Percentiles rank a stretch among this genome's conserved stretches.
These are phyloP conservation scores for Filobasidium wieringae DNA, from an alignment of 768 basidiomycete genomes.

Conservation along the genomic window DNA sequence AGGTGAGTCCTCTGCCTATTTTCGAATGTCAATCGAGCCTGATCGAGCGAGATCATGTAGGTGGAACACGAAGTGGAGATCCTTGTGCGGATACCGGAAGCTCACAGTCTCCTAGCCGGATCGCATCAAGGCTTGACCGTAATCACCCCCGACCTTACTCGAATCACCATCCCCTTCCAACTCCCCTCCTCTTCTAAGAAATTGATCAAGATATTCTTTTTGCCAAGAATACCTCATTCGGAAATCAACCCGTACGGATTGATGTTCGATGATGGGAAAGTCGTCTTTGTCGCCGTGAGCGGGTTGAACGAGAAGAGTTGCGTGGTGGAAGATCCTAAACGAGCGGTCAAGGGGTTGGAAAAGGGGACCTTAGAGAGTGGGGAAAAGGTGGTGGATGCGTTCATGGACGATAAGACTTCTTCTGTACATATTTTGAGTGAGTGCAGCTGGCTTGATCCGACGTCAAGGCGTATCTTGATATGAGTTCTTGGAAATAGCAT, in stretches of 20 bases:
- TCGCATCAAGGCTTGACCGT: constrained; percentile 3
- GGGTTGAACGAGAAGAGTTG: not conserved
- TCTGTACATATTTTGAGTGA: not conserved
- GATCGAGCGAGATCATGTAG: not conserved
- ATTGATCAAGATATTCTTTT: constrained; percentile 1
- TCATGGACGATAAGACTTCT: not conserved
- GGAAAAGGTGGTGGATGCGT: not conserved
- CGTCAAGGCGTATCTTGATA: not conserved
- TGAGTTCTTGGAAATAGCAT: not conserved
- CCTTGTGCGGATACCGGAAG: constrained; percentile 2
- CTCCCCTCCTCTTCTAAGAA: not conserved
- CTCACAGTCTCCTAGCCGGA: constrained; percentile 7
- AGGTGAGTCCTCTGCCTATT: constrained; percentile 22
- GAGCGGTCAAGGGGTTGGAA: not conserved
- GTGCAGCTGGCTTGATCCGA: not conserved
- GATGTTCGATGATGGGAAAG: not conserved
- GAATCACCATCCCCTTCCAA: not conserved
- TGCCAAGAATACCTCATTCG: not conserved
- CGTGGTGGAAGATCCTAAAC: not conserved
- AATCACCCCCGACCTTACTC: constrained; percentile 1
- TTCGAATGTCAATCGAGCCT: no score
- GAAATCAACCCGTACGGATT: not conserved
- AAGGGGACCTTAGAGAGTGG: not conserved
- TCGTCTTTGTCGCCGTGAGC: not conserved
- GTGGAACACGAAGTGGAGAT: not conserved